Conservation (phyloP, 2,329 filamentous ascomycete species). For the Neonectria coccinea region DNA sequence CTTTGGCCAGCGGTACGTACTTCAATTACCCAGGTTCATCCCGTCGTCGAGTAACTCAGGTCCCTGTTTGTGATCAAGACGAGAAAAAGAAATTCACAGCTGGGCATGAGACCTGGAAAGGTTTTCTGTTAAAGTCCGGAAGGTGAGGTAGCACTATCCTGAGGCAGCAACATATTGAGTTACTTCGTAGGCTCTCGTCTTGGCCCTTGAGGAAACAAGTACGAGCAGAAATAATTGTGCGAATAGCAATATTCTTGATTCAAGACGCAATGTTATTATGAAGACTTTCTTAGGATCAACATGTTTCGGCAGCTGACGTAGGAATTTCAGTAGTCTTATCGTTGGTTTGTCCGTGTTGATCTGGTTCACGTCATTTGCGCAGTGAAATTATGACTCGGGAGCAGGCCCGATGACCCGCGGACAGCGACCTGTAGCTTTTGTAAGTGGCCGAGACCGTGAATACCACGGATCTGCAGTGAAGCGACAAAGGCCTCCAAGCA, state of each 20-base stretch:
- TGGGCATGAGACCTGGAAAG: background rate
- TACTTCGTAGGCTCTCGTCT: background rate
- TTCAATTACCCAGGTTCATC: background rate
- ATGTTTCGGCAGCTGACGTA: background rate
- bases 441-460: constrained; percentile 2
- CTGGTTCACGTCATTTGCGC: background rate
- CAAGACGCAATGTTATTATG: background rate
- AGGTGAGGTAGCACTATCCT: background rate
- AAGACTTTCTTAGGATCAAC: too few relatives aligned
- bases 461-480: background rate
- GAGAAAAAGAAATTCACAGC: background rate
- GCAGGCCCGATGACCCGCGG: background rate
- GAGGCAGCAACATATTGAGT: background rate
- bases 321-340: background rate
- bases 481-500: background rate
- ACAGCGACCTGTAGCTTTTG: background rate
- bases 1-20: background rate
- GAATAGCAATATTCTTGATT: background rate
- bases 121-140: background rate
- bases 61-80: background rate
- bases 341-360: background rate
- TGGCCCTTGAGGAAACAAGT: background rate
- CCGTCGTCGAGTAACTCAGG: background rate
- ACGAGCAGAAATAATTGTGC: background rate
- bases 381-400: background rate